A percentile compares a stretch with the other conserved stretches of the same genome.
phyloP scores from a whole-genome alignment of 2,329 filamentous ascomycete species.

The Talaromyces piceae region DNA sequence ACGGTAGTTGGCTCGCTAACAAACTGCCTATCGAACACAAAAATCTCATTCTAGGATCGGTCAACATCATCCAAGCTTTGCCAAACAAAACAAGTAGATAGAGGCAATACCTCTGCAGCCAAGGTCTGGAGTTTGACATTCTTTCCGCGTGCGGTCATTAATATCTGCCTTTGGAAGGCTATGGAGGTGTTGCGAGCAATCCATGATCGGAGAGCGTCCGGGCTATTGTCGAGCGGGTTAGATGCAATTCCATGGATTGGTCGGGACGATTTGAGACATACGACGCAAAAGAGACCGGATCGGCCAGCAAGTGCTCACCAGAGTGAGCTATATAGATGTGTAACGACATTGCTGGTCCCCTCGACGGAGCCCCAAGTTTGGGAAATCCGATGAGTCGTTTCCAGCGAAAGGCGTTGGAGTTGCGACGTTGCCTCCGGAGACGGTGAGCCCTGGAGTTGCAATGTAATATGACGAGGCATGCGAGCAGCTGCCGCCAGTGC shows the following conservation, averaged over 20 bases:
- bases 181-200: conserved; percentile 69
- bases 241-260: background rate
- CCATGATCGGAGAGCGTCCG: conserved; percentile 80
- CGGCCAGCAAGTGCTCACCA: conserved; percentile 75
- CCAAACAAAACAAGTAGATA: background rate
- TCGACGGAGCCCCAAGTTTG: conserved; percentile 19
- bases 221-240: conserved; percentile 40
- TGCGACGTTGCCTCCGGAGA: background rate
- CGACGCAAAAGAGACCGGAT: conserved; percentile 68
- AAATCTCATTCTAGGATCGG: conserved; percentile 67
- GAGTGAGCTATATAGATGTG: conserved; percentile 89
- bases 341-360: conserved; percentile 64
- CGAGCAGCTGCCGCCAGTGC: background rate
- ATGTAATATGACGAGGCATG: background rate
- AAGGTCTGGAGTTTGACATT: conserved; percentile 75
- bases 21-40: conserved; percentile 79
- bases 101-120: conserved; percentile 61
- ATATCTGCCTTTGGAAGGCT: conserved; percentile 69
- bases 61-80: background rate
- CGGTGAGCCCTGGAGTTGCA: too few species aligned
- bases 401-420: conserved; percentile 3
- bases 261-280: conserved; percentile 38
- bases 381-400: conserved; percentile 10
- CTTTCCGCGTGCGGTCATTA: conserved; percentile 77
- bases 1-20: conserved; percentile 41